Base-by-base conservation (phyloP, 2,329 filamentous ascomycete genomes). In the Penicillium thymicola region DNA sequence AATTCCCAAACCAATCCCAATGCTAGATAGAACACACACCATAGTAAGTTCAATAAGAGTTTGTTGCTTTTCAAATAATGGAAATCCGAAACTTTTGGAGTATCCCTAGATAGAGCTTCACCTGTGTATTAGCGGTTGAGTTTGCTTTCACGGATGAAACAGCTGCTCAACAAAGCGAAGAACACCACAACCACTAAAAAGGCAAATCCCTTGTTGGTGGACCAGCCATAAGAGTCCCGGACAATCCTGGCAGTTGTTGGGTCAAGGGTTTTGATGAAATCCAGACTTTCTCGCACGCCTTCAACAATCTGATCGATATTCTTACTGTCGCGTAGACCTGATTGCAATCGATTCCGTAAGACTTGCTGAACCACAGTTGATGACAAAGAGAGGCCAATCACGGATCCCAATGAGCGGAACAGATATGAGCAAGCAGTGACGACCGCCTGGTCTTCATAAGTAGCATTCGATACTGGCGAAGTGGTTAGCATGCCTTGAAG, bases 361-460 rank as follows among this genome's bases (percentile, higher is more conserved):
- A 81, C 79, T 67, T 89, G 85, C 68, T 93, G 90, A 44, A 91
- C 82, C 8, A 90, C 81, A 1, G 88, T 89, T 1, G 88, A 85
- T 49, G 83, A 83, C 55, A 90, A 76, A n/a, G 87, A 88, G 54
- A 92, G 79, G 11, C 89, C 83, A 38, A 85, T 80, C 10, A 85
- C 83, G 16, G 80, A 82, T 11, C 85, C 90, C 0, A 92, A 78
- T 1, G 87, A 88, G 38, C 89, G 85, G 78, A 93, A 93, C 25
- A 93, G 83, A 73, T 93, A 93, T 21, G 86, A 89, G 70, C 88
- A 91, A 8, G 90, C 89, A 16, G 89, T 89, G 4, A 86, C 88
- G 1, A 92, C 83, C 2, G 90, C 89, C 59, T 89, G 85, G 62
- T 92, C 89, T 42, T 84, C 79, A 3, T 79, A 77, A 1, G 82